Percentiles rank a stretch among this genome's conserved stretches.
These are phyloP conservation scores for Lineolata rhizophorae DNA, from an alignment of 495 filamentous ascomycete species.

Conservation along the genomic window DNA sequence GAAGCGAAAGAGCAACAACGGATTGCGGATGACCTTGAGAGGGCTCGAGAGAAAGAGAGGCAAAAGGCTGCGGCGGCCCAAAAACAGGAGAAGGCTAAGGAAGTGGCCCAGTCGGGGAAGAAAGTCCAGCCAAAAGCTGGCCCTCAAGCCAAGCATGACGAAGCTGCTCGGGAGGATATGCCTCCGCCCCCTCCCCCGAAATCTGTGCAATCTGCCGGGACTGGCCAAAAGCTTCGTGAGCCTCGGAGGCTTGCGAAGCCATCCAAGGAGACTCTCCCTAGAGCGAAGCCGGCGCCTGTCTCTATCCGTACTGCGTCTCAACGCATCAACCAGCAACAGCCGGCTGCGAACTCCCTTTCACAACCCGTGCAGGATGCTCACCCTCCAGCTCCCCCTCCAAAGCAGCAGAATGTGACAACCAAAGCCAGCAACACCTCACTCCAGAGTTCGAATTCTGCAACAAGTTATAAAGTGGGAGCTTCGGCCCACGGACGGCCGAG, in stretches of 20 bases:
- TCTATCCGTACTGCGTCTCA: constrained; percentile 58
- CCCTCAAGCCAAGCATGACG: constrained; percentile 18
- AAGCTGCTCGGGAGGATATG: constrained; percentile 23
- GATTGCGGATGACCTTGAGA: constrained; percentile 36
- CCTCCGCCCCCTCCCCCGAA: constrained; percentile 33
- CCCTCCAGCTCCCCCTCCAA: constrained; percentile 19
- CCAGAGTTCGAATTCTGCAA: constrained; percentile 37
- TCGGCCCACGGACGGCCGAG: constrained; percentile 35
- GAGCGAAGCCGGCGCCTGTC: constrained; percentile 52
- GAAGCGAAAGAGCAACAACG: constrained; percentile 33
- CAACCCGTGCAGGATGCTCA: constrained; percentile 3
- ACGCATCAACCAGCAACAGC: constrained; percentile 8
- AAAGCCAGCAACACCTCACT: constrained; percentile 52
- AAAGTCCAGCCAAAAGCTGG: constrained; percentile 19
- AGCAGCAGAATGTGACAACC: constrained; percentile 27
- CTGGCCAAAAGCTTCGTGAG: constrained; percentile 28
- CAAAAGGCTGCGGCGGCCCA: constrained; percentile 14
- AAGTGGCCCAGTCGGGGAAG: constrained; percentile 19
- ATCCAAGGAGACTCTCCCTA: constrained; percentile 42
- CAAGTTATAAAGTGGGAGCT: constrained; percentile 47
- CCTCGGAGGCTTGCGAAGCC: constrained; percentile 44
- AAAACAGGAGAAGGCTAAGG: constrained; percentile 11
- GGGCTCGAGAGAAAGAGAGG: constrained; percentile 38
- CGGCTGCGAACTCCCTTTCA: not conserved
- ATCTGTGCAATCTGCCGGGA: constrained; percentile 25